phyloP scores from a whole-genome alignment of 2,329 filamentous ascomycete genomes.

The Neurospora sp. region DNA sequence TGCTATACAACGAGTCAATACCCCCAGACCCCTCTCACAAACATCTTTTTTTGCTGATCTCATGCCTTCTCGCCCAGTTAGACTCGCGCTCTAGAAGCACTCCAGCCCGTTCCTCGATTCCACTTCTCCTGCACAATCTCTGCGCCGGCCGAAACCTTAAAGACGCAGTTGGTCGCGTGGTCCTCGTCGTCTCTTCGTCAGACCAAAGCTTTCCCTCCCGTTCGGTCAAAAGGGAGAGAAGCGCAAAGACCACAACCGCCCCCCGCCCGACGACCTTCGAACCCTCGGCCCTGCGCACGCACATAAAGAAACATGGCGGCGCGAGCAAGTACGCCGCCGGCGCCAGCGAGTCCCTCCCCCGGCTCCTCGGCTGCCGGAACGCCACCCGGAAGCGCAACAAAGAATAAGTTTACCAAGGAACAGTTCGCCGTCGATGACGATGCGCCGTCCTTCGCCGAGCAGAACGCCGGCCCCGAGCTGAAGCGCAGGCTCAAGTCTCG shows the following conservation, averaged over 20 bases:
- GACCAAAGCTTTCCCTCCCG: background rate
- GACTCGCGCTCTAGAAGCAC: background rate
- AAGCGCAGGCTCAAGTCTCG: constrained; percentile 1
- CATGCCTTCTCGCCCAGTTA: background rate
- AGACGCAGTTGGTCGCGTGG: background rate
- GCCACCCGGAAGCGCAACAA: background rate
- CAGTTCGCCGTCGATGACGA: background rate
- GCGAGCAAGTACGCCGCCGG: background rate
- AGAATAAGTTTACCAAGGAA: background rate
- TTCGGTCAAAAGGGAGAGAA: background rate
- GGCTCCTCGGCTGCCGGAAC: background rate
- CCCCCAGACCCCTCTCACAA: background rate
- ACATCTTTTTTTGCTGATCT: background rate
- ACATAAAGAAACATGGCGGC: background rate
- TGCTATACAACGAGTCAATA: background rate
- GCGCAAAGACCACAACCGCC: background rate
- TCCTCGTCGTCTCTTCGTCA: background rate
- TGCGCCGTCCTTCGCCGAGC: background rate
- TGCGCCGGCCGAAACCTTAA: background rate
- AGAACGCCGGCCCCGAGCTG: background rate
- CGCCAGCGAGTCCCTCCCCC: background rate
- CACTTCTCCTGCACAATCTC: background rate
- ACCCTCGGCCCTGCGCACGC: background rate
- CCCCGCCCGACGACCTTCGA: background rate
- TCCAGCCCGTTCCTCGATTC: background rate